Percentiles rank a stretch among this genome's conserved stretches.
Conservation (phyloP, 805 yeast genomes). For the Ogataea wickerhamii region DNA sequence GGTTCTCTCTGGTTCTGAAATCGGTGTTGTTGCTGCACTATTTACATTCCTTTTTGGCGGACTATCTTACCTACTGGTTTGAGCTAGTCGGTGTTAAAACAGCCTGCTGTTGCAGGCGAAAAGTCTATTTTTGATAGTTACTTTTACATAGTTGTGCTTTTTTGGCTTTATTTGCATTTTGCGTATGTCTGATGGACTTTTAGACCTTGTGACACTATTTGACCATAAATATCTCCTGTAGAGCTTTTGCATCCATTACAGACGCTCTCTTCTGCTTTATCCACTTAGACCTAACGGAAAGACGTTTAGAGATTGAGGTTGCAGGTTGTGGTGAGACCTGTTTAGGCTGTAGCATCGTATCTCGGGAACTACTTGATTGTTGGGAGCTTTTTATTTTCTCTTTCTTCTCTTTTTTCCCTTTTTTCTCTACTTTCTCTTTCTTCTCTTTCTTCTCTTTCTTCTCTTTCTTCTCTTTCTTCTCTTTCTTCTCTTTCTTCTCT, state of each 20-base stretch:
- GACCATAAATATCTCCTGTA: slow-evolving; percentile 92
- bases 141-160: slow-evolving; percentile 4
- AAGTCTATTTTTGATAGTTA: too few relatives aligned
- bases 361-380: slow-evolving; percentile 37
- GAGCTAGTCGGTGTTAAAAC: neutral
- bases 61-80: slow-evolving; percentile 34
- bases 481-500: slow-evolving; percentile 27
- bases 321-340: slow-evolving; percentile 32
- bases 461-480: slow-evolving; percentile 27
- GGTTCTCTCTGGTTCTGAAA: slow-evolving; percentile 20
- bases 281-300: slow-evolving; percentile 80
- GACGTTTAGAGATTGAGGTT: slow-evolving; percentile 39
- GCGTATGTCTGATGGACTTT: slow-evolving; percentile 1
- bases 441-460: slow-evolving; percentile 30
- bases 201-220: slow-evolving; percentile 14
- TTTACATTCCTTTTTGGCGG: slow-evolving; percentile 44
- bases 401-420: slow-evolving; percentile 23
- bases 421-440: slow-evolving; percentile 20
- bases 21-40: slow-evolving; percentile 34
- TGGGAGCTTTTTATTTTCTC: slow-evolving; percentile 26
- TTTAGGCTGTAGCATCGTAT: slow-evolving; percentile 40
- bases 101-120: neutral
- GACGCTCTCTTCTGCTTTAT: slow-evolving; percentile 90
- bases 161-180: neutral
- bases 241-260: slow-evolving; percentile 80